Evolutionary conservation across 1,139 yeast genomes (phyloP).

Genomic region (Suhomyces atakaporum): DNA sequence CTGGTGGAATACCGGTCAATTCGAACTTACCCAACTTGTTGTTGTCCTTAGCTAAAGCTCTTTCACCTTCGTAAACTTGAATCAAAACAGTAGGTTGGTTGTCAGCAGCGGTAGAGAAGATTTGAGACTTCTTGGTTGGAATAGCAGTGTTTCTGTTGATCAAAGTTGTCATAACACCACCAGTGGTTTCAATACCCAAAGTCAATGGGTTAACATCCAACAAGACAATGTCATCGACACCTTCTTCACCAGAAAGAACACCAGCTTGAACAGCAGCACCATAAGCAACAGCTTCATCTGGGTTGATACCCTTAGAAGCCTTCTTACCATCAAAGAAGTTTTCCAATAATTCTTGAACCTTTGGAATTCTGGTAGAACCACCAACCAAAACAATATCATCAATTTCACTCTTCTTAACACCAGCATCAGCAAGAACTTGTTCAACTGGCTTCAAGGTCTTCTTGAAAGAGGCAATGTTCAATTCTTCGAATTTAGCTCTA

Average conservation of each 20-base stretch:
- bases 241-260: constrained; percentile 77
- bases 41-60: constrained; percentile 50
- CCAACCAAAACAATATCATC: constrained; percentile 95
- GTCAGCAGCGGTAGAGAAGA: constrained; percentile 51
- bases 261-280: constrained; percentile 83
- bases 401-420: constrained; percentile 76
- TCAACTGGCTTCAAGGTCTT: constrained; percentile 92
- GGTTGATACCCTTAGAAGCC: constrained; percentile 94
- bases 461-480: constrained; percentile 83
- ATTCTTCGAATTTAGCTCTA: constrained; percentile 94
- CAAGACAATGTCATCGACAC: constrained; percentile 50
- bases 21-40: constrained; percentile 49
- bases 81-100: constrained; percentile 51
- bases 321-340: constrained; percentile 88
- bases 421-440: constrained; percentile 87
- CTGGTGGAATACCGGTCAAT: constrained; percentile 51
- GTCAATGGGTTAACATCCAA: constrained; percentile 53
- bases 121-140: constrained; percentile 51
- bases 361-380: constrained; percentile 98
- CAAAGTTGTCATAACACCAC: constrained; percentile 52
- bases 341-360: constrained; percentile 89
- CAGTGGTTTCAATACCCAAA: constrained; percentile 52
- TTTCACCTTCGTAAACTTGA: constrained; percentile 52
- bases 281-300: constrained; percentile 69
- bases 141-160: constrained; percentile 51